Conservation (phyloP, 345 rosid species). For the Rhodomyrtus tomentosa region DNA sequence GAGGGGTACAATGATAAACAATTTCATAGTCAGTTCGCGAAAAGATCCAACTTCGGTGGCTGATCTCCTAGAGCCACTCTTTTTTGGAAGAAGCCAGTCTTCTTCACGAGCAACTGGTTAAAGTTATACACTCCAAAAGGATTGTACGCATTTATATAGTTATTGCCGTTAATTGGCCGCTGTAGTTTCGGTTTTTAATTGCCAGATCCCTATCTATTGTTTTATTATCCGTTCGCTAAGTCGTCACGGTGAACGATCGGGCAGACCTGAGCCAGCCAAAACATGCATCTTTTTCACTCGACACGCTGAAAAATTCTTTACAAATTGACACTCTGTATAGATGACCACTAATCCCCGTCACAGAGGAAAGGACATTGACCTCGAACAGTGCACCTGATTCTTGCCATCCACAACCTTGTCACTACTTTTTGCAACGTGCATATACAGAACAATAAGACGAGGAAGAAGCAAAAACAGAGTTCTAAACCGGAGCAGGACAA, state of each 20-base stretch:
- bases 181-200: background rate
- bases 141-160: background rate
- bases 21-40: background rate
- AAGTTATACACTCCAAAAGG: background rate
- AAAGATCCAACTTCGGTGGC: background rate
- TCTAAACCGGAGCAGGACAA: background rate
- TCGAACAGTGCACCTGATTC: background rate
- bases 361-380: background rate
- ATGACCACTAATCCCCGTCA: background rate
- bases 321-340: background rate
- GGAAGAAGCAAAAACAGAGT: background rate
- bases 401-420: background rate
- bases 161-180: background rate
- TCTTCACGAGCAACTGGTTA: background rate
- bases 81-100: background rate
- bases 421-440: background rate
- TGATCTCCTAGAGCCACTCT: background rate
- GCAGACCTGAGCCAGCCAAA: background rate
- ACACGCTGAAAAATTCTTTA: background rate
- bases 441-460: background rate
- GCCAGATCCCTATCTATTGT: background rate
- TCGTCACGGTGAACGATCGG: background rate
- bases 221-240: background rate
- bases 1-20: background rate
- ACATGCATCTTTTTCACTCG: background rate